Evolutionary conservation across 2,329 filamentous ascomycete species (phyloP), one percentile per base, ranked within the genome.

Genomic region (Sporothrix sp.): DNA sequence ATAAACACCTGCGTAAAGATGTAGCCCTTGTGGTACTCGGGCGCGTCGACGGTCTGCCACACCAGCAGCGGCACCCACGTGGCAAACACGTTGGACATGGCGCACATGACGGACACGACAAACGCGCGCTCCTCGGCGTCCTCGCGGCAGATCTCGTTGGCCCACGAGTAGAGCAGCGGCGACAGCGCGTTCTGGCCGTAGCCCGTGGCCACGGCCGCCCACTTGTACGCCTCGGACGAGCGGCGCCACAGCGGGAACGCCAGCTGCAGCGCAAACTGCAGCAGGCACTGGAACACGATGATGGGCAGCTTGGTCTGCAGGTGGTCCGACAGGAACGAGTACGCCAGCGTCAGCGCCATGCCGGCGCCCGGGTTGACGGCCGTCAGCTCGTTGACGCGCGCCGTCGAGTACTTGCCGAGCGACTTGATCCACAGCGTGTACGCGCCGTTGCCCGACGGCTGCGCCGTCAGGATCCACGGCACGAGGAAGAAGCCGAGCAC

Each of bases 381-480:
- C 9, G 49, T 51, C 18, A 54, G 44, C 14, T 51, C 27, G 38
- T 48, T 54, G 42, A 51, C 33, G 8, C 45, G 43, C 8, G 52
- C n/a, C 2, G 48, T 38, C 9, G 36, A 39, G 38, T 53, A 51
- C 4, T 20, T 46, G 39, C 18, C 23, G 5, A 80, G 58, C 49
- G 71, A 75, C 61, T 80, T 80, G 43, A 81, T 64, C 76, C 76
- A 81, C 0, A 81, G 66, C 3, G 79, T 60, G 53, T 75, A 80
- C 0, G 69, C 71, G 2, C 75, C 76, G 1, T 68, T 64, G 67
- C 72, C 80, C 43, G 79, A 70, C 14, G 71, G 71, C 56, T 67
- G 69, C 33, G 67, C 71, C 5, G 56, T 59, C 2, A 67, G 52
- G 9, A 77, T 62, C 3, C 58, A 55, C 32, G 59, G 61, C 11